These are phyloP conservation scores for Golubevia pallescens DNA, from an alignment of 1,284 basidiomycete species.

Conservation along the genomic window DNA sequence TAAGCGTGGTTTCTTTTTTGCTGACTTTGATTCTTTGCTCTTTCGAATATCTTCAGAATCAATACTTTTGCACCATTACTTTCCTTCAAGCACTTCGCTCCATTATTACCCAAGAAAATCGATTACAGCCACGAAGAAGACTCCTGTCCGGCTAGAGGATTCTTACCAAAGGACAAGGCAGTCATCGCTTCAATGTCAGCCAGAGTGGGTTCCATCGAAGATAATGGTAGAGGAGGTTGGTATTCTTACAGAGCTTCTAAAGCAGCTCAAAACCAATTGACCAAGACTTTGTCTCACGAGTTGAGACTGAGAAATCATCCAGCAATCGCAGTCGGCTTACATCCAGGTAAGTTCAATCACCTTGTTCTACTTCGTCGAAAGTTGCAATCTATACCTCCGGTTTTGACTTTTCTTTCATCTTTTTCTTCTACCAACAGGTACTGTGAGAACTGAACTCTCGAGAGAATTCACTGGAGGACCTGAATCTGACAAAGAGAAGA, in stretches of 20 bases:
- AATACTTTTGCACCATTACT: slow-evolving; percentile 68
- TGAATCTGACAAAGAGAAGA: slow-evolving; percentile 28
- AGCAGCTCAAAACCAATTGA: slow-evolving; percentile 76
- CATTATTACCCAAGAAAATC: slow-evolving; percentile 66
- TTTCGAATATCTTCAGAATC: slow-evolving; percentile 60
- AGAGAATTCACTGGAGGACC: slow-evolving; percentile 58
- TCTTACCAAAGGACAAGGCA: slow-evolving; percentile 56
- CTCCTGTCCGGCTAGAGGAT: slow-evolving; percentile 56
- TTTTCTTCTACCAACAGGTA: slow-evolving; percentile 59
- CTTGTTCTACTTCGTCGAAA: neutral
- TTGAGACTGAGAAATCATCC: slow-evolving; percentile 69
- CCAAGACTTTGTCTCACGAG: slow-evolving; percentile 75
- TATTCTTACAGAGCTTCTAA: slow-evolving; percentile 78
- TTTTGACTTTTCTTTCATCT: slow-evolving; percentile 61
- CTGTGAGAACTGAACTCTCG: slow-evolving; percentile 69
- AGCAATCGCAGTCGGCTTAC: slow-evolving; percentile 68
- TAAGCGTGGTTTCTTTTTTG: neutral
- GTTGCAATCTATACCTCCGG: slow-evolving; percentile 37
- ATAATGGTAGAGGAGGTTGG: slow-evolving; percentile 74
- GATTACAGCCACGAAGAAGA: slow-evolving; percentile 46
- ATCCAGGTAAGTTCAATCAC: slow-evolving; percentile 17
- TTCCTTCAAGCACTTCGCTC: slow-evolving; percentile 68
- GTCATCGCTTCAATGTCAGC: slow-evolving; percentile 69
- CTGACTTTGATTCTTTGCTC: slow-evolving; percentile 7
- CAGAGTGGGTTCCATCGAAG: slow-evolving; percentile 72